These are phyloP conservation scores for Coniferiporia sulphurascens DNA, from an alignment of 1,284 basidiomycete genomes.

Conservation along the genomic window DNA sequence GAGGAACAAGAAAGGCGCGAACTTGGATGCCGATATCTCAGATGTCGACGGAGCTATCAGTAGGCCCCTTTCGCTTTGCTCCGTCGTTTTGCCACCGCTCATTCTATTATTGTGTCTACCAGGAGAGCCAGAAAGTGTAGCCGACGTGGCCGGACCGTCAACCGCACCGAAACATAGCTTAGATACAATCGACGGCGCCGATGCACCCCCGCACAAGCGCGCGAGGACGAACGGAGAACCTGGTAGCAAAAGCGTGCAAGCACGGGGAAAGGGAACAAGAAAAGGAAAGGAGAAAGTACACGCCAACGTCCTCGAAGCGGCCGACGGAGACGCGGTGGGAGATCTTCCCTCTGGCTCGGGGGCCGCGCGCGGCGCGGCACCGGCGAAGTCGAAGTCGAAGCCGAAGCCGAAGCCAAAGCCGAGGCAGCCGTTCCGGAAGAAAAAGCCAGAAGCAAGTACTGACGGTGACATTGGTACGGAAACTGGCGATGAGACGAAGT, in stretches of 20 bases:
- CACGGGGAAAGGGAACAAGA: no score
- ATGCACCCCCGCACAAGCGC: background rate
- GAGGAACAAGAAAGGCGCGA: background rate
- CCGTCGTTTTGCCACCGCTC: background rate
- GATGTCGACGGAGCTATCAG: background rate
- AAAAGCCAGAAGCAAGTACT: background rate
- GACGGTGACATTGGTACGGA: no score
- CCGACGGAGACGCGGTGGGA: no score
- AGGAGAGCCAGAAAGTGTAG: background rate
- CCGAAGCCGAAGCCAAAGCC: background rate
- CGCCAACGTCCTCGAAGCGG: background rate
- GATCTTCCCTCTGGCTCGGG: background rate
- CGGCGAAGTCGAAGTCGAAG: slow-evolving; percentile 1
- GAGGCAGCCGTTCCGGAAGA: no score
- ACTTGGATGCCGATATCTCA: background rate
- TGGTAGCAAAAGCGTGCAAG: no score
- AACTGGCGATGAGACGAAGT: no score
- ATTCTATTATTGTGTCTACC: background rate
- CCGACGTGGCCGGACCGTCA: background rate
- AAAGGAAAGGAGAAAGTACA: no score
- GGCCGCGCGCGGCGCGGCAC: no score
- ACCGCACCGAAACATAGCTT: background rate
- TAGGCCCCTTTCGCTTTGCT: background rate
- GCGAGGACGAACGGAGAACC: no score
- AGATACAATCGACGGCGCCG: background rate